phyloP scores from a whole-genome alignment of 2,329 filamentous ascomycete genomes.

The Alternaria ethzedia region DNA sequence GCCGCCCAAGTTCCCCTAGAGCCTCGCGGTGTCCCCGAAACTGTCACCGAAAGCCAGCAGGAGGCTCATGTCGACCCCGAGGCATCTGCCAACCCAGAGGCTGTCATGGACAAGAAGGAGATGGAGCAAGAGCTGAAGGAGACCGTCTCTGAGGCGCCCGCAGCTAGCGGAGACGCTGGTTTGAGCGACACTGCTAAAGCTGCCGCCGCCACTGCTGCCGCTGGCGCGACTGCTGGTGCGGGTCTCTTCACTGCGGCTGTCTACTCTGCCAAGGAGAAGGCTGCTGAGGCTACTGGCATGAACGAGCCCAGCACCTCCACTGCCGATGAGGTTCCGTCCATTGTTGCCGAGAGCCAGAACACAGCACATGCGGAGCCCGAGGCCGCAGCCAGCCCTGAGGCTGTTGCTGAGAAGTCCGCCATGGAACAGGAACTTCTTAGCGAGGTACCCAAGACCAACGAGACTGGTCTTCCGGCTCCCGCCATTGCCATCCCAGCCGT shows the following conservation, averaged over 20 bases:
- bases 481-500: conserved; percentile 57
- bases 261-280: conserved; percentile 43
- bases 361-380: conserved; percentile 68
- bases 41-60: conserved; percentile 75
- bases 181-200: conserved; percentile 17
- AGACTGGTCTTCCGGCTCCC: conserved; percentile 46
- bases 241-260: conserved; percentile 46
- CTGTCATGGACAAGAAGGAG: conserved; percentile 73
- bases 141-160: conserved; percentile 63
- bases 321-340: conserved; percentile 56
- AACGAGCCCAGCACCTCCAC: conserved; percentile 42
- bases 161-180: conserved; percentile 35
- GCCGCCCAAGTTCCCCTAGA: conserved; percentile 55
- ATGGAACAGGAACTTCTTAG: conserved; percentile 71
- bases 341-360: conserved; percentile 74
- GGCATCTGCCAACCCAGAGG: conserved; percentile 68
- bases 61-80: conserved; percentile 70
- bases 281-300: conserved; percentile 49
- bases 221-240: conserved; percentile 50
- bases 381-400: conserved; percentile 67
- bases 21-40: conserved; percentile 58
- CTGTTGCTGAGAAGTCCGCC: conserved; percentile 72
- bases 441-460: conserved; percentile 46
- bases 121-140: conserved; percentile 74
- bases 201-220: conserved; percentile 36